Evolutionary conservation across 139 green algal species (phyloP).

Genomic region (Micractinium conductrix): DNA sequence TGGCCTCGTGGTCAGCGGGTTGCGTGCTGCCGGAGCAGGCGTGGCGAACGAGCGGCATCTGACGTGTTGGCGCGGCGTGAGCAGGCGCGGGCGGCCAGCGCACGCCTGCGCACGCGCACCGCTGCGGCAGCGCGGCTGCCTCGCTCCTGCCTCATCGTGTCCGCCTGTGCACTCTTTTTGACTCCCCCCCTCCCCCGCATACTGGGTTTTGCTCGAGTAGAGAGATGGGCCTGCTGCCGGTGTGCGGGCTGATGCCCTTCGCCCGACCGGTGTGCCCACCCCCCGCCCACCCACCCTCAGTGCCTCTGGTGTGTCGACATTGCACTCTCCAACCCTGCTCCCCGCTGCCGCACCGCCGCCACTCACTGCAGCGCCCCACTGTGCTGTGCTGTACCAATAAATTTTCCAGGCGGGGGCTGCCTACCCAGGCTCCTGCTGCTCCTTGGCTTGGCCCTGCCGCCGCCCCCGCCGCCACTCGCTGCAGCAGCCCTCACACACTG

Average conservation of each 20-base stretch:
- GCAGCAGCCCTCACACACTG: not conserved
- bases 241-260: too few species aligned
- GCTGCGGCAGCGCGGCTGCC: not conserved
- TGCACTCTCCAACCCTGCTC: too few species aligned
- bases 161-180: not conserved
- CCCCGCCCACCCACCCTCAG: too few species aligned
- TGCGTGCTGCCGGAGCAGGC: slow-evolving; percentile 26
- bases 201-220: not conserved
- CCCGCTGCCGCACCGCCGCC: too few species aligned
- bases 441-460: not conserved
- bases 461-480: not conserved
- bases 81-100: not conserved
- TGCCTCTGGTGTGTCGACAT: too few species aligned
- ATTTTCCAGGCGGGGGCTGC: too few species aligned
- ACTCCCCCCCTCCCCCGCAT: not conserved
- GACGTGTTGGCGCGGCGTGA: not conserved
- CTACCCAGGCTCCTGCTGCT: too few species aligned
- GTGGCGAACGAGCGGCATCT: not conserved
- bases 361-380: too few species aligned
- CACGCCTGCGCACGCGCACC: too few species aligned
- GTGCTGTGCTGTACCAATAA: too few species aligned
- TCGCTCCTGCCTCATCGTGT: not conserved
- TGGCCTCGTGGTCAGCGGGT: slow-evolving; percentile 14
- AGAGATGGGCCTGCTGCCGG: too few species aligned
- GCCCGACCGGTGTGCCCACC: too few species aligned